Base-by-base conservation (phyloP, 495 filamentous ascomycete species). In the Talaromyces ruber region DNA sequence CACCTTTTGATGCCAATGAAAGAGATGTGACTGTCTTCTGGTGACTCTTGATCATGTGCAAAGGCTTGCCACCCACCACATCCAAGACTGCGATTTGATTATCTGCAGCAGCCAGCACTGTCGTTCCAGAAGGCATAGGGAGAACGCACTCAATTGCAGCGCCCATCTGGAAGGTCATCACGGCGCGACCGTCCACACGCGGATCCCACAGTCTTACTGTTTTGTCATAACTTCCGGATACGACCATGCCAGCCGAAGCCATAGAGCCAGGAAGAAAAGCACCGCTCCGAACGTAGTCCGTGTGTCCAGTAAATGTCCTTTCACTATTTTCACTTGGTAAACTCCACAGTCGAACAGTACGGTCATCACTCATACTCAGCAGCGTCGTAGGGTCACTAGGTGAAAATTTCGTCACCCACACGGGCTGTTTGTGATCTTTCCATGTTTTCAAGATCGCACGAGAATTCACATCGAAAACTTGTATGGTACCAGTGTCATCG, bases 1-100 rank as follows among this genome's bases (percentile, higher is more conserved):
- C 84, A 18, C 87, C 85, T 65, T 89, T 86, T 29, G 89, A 90
- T 0, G 92, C 94, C n/a, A 86, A 70, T 16, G 80, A 79, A 34
- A 99, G 81, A 4, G 89, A 84, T 0, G 94, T 98, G 30, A 99
- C 91, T 0, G 94, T 96, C 84, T 97, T 98, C 74, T 99, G 94
- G 72, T 99, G 95, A 69, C 92, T 97, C 60, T 88, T 86, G 50
- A 99, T 87, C 62, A 95, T 76, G 37, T 91, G 87, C 50, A 93
- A 72, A 2, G 92, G 92, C 68, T 89, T 92, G 28, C 90, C 95
- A 54, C 92, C 95, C 21, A 98, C 86, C 22, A 99, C 82, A 72
- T 99, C 93, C 65, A 98, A 82, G n/a, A 99, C 91, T 5, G 87
- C 88, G 66, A 99, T 92, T 69, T 91, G 85, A 72, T 90, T 95